Conservation (phyloP, 805 yeast species). For the Novakomyces olei region DNA sequence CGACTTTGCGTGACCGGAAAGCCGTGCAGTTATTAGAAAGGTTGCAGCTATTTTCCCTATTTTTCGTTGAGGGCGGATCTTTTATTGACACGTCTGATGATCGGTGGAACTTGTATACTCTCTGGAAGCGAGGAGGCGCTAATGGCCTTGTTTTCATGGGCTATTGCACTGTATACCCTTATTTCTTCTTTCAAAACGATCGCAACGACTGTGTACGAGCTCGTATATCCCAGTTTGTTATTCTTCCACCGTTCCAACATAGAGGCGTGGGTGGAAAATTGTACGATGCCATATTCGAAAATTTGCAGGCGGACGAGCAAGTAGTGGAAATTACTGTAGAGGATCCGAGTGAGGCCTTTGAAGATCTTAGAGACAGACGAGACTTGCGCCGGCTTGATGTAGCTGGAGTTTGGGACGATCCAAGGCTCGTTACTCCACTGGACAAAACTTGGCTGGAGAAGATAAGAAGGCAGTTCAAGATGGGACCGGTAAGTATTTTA, state of each 20-base stretch:
- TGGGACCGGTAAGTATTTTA: too few relatives aligned
- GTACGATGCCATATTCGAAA: constrained; percentile 31
- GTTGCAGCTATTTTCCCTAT: constrained; percentile 54
- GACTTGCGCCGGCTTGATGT: constrained; percentile 41
- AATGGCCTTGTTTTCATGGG: constrained; percentile 35
- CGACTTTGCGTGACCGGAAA: constrained; percentile 19
- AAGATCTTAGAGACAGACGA: constrained; percentile 65
- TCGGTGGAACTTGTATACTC: constrained; percentile 56
- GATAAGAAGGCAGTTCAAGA: too few relatives aligned
- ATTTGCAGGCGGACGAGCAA: constrained; percentile 30
- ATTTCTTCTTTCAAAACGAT: constrained; percentile 49
- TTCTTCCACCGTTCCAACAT: constrained; percentile 68
- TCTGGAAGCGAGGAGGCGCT: constrained; percentile 16
- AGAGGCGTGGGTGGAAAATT: constrained; percentile 42
- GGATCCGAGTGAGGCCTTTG: constrained; percentile 85
- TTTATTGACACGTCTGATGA: constrained; percentile 57
- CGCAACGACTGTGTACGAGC: constrained; percentile 35
- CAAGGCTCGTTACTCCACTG: too few relatives aligned
- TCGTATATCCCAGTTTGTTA: constrained; percentile 69
- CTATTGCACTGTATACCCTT: constrained; percentile 61
- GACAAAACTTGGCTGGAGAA: too few relatives aligned
- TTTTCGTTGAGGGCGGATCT: constrained; percentile 87
- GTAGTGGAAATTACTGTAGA: constrained; percentile 68
- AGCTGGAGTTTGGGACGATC: too few relatives aligned
- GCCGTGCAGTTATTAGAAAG: constrained; percentile 39